Evolutionary conservation across 75 land plant species (phyloP), one percentile per base, ranked within the genome.

Genomic region (Sequoiadendron giganteum): DNA sequence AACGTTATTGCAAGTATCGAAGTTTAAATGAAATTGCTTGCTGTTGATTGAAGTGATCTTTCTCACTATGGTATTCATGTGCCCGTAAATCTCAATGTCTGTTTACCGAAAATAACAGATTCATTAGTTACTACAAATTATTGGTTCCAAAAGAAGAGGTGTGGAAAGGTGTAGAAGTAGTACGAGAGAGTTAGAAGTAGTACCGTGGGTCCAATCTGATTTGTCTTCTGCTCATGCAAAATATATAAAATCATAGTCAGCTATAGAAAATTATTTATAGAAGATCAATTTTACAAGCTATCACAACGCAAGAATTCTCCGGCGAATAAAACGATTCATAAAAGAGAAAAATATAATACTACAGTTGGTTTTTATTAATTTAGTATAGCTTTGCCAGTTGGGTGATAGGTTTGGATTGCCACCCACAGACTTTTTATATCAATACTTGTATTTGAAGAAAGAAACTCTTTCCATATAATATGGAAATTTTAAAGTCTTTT

Each of bases 11-110:
- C 97, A 91, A 75, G 87, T 39, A 49, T 88, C 85, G 56, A 97
- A 90, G 2, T 75, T 89, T 2, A 95, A 81, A 92, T 97, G 97
- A 54, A 85, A 84, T 43, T 91, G 88, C 48, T 93, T 91, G 90
- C 97, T 95, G 88, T 97, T 92, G 65, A 93, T 85, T 13, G 93
- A 93, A 32, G 90, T 92, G 86, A 95, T 34, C 11, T 93, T 89
- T 28, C 87, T 92, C 1, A 96, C 87, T 45, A 75, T 19, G 0
- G 92, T 56, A 78, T 93, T 90, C 58, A 83, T 85, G 7, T 86
- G 5, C 68, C 61, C 13, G 40, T 89, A 83, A 95, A 89, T 56
- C 82, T 88, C 85, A 94, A 4, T 2, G 95, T 86, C 97, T 96
- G 94, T 56, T 88, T 88, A 10, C 47, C 18, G 18, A 56, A 18